Evolutionary conservation across 768 basidiomycete genomes (phyloP).

Genomic region (Leccinum barrowsii): DNA sequence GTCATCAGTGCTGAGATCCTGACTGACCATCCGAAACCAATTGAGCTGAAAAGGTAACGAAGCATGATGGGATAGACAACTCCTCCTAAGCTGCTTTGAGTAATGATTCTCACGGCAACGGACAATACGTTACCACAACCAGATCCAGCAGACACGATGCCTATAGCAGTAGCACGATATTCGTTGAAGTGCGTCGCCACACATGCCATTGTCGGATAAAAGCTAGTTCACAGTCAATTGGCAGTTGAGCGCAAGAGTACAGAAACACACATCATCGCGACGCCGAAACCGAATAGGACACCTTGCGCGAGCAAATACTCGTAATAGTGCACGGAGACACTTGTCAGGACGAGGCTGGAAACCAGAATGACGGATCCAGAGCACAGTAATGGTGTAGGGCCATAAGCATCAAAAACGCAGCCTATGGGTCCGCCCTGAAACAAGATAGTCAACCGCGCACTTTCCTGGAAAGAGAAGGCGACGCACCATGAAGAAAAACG

Average conservation of each 20-base stretch:
- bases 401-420: slow-evolving; percentile 55
- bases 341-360: slow-evolving; percentile 56
- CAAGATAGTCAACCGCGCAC: slow-evolving; percentile 1
- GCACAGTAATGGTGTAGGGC: slow-evolving; percentile 51
- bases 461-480: neutral
- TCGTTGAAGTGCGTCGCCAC: slow-evolving; percentile 62
- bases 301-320: slow-evolving; percentile 65
- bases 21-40: slow-evolving; percentile 64
- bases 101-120: slow-evolving; percentile 15
- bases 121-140: slow-evolving; percentile 44
- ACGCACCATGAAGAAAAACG: slow-evolving; percentile 66
- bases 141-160: slow-evolving; percentile 68
- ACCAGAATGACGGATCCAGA: slow-evolving; percentile 48
- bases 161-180: slow-evolving; percentile 69
- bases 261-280: slow-evolving; percentile 56
- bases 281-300: slow-evolving; percentile 60
- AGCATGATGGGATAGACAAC: slow-evolving; percentile 68
- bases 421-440: slow-evolving; percentile 61
- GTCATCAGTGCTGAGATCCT: slow-evolving; percentile 54
- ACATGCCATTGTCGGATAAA: slow-evolving; percentile 66
- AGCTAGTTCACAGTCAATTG: slow-evolving; percentile 38
- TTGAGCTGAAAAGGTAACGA: slow-evolving; percentile 47
- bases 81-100: slow-evolving; percentile 45
- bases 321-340: slow-evolving; percentile 53
- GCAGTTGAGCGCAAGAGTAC: neutral